A percentile compares a stretch with the other conserved stretches of the same genome.
These are phyloP conservation scores for Lenwebbia sp. DNA, from an alignment of 345 rosid genomes.

Conservation along the genomic window DNA sequence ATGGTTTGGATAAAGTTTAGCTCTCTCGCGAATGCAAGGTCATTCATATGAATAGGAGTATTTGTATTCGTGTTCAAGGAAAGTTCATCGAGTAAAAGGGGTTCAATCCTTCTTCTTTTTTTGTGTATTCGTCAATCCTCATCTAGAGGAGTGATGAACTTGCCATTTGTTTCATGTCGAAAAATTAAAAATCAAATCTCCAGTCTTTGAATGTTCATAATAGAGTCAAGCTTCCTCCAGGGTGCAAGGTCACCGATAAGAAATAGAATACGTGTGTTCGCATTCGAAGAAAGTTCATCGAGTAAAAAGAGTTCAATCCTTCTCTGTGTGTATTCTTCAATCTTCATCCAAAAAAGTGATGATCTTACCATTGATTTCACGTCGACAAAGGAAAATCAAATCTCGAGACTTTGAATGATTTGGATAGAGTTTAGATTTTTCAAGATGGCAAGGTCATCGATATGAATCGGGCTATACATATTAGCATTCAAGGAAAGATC, in stretches of 20 bases:
- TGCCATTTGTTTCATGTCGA: background rate
- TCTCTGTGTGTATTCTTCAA: background rate
- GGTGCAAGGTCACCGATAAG: background rate
- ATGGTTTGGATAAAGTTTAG: background rate
- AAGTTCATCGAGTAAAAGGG: background rate
- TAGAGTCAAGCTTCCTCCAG: background rate
- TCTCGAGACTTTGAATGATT: background rate
- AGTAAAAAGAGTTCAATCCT: background rate
- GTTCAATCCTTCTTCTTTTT: background rate
- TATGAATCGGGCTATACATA: background rate
- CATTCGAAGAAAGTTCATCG: background rate
- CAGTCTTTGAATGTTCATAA: background rate
- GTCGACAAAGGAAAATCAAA: background rate
- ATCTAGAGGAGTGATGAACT: background rate
- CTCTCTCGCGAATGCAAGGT: background rate
- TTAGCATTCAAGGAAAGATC: background rate
- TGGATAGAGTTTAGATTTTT: background rate
- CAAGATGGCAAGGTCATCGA: background rate
- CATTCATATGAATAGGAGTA: background rate
- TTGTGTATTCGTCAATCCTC: background rate
- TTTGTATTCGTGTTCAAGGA: background rate
- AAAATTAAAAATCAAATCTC: background rate
- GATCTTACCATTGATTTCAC: background rate
- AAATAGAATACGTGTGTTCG: background rate
- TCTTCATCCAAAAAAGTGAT: background rate